Base-by-base conservation (phyloP, 1,284 basidiomycete genomes). In the Papiliotrema nemorosa region DNA sequence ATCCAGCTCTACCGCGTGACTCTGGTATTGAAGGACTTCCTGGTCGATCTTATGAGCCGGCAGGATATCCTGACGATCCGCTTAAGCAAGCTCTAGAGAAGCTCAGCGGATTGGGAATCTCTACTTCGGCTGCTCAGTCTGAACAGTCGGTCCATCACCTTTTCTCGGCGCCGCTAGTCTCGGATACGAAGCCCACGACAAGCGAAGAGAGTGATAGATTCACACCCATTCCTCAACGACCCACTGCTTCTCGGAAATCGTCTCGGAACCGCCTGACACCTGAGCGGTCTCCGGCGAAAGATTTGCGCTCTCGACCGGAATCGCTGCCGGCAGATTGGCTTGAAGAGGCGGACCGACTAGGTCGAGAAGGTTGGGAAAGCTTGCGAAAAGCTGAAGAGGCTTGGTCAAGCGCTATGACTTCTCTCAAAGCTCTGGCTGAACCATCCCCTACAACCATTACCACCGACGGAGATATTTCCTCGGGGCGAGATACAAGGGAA, bases 351-450 rank as follows among this genome's bases (percentile, higher is more conserved):
- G 58, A 59, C 22, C 41, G 49, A 2, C 49, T 57, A 1, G 49
- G 54, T 5, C 14, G 42, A 3, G 36, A 52, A 18, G 60, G 60
- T 0, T 62, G 57, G 57, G 44, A 38, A 7, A 44, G 38, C 40
- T 10, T 62, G 2, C 57, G 44, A 26, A 10, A 42, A 13, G 60
- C 60, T 7, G 55, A 62, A 50, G 46, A 49, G 18, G 55, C 49
- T 3, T 62, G 60, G 60, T 36, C 35, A 14, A 49, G 38, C 12
- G 53, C 55, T n/a, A 50, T 59, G 55, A 38, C 25, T 26, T 26
- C 26, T 26, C 26, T 43, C 9, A 14, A 26, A 16, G 24, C 26
- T 16, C 5, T 40, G 9, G 38, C 38, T 13, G 38, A 40, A 22
- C 38, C n/a, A 22, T 18, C 38, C 38, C 5, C 6, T 34, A 9